These are phyloP conservation scores for Terana coerulea DNA, from an alignment of 768 basidiomycete genomes.

Conservation along the genomic window DNA sequence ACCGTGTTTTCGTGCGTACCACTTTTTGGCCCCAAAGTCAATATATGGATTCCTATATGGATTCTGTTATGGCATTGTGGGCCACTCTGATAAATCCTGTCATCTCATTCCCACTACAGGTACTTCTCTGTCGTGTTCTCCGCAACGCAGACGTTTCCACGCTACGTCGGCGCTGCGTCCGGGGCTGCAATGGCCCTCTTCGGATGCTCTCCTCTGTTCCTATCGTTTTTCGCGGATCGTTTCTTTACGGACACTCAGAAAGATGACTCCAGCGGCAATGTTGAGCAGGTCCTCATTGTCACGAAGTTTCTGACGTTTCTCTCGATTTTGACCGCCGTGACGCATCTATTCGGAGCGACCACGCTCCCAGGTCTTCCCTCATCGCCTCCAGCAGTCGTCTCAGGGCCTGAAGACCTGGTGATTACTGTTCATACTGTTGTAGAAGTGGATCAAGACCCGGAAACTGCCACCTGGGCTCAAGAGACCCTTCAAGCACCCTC, in stretches of 20 bases:
- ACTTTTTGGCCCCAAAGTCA: not conserved
- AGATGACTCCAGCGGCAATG: not conserved
- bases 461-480: not conserved
- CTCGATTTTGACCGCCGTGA: slow-evolving; percentile 45
- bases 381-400: not conserved
- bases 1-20: slow-evolving; percentile 67
- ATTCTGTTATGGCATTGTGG: not conserved
- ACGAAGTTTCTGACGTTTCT: slow-evolving; percentile 54
- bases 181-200: slow-evolving; percentile 70
- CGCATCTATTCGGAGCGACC: slow-evolving; percentile 51
- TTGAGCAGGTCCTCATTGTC: slow-evolving; percentile 40
- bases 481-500: too few relatives aligned
- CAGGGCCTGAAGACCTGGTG: not conserved
- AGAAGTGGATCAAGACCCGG: not conserved
- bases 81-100: not conserved
- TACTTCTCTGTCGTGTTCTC: slow-evolving; percentile 77
- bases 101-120: slow-evolving; percentile 23
- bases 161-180: slow-evolving; percentile 59
- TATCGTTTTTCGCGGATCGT: slow-evolving; percentile 59
- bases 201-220: slow-evolving; percentile 76
- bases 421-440: not conserved
- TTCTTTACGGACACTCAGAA: slow-evolving; percentile 54
- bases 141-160: slow-evolving; percentile 67
- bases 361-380: slow-evolving; percentile 31
- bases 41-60: not conserved